Percentiles rank a stretch among this genome's conserved stretches.
phyloP scores from a whole-genome alignment of 257 asterid genomes.

The Fraxinus pennsylvanica region DNA sequence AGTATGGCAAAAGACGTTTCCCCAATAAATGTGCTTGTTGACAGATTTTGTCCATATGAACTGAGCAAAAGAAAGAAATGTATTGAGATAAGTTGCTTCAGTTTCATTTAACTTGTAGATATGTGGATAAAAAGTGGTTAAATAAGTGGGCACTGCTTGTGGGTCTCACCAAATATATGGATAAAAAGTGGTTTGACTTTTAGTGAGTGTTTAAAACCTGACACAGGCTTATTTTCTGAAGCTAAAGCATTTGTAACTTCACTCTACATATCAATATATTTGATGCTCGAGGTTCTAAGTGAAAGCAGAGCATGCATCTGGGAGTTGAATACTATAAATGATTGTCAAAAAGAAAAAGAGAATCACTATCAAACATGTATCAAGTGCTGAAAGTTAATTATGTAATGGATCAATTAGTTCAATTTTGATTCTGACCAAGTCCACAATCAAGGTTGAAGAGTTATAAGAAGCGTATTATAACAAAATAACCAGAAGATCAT shows the following conservation, averaged over 20 bases:
- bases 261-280: background rate
- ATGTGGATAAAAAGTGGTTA: no score
- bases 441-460: background rate
- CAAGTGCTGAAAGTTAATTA: no score
- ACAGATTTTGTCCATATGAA: slow-evolving; percentile 87
- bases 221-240: background rate
- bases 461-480: background rate
- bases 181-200: no score
- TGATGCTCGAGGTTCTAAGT: background rate
- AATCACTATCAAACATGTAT: background rate
- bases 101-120: background rate
- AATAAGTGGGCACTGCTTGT: no score
- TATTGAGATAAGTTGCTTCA: slow-evolving; percentile 11
- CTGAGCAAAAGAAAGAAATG: slow-evolving; percentile 36
- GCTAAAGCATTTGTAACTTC: background rate
- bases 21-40: slow-evolving; percentile 82
- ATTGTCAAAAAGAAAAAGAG: background rate
- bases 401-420: background rate
- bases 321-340: background rate
- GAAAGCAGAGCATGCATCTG: background rate
- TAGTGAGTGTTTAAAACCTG: no score
- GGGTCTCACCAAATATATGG: no score
- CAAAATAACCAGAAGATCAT: background rate
- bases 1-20: slow-evolving; percentile 84
- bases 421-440: background rate